Evolutionary conservation across 768 basidiomycete species (phyloP).

Genomic region (Lactarius psammicola): DNA sequence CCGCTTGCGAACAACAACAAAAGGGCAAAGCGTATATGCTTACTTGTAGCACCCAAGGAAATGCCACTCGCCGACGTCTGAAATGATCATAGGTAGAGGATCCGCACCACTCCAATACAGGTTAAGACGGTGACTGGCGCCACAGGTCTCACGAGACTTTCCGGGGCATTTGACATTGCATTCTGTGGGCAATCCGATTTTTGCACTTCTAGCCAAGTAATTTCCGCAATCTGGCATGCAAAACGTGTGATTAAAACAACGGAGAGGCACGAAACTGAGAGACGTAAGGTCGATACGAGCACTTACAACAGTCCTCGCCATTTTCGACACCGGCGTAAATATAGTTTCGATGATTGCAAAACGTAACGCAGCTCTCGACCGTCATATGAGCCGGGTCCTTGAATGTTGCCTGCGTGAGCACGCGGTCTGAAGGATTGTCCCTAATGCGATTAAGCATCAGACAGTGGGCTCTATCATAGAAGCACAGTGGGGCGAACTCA

Average conservation of each 20-base stretch:
- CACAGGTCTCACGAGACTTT: conserved; percentile 57
- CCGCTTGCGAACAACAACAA: conserved; percentile 4
- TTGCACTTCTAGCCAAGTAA: conserved; percentile 44
- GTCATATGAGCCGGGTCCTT: conserved; percentile 57
- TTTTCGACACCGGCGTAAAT: conserved; percentile 72
- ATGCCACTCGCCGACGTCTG: conserved; percentile 59
- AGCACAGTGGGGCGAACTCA: conserved; percentile 33
- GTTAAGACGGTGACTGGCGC: conserved; percentile 56
- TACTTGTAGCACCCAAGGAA: conserved; percentile 71
- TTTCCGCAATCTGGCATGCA: conserved; percentile 59
- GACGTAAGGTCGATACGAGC: neutral
- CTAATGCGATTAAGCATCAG: conserved; percentile 42
- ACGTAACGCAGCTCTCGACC: conserved; percentile 47
- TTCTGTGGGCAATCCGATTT: conserved; percentile 48
- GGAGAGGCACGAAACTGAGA: neutral
- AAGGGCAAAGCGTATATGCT: conserved; percentile 34
- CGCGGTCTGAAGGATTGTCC: conserved; percentile 56
- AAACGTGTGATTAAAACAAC: conserved; percentile 5
- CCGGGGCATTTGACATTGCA: conserved; percentile 65
- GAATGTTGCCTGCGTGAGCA: conserved; percentile 50
- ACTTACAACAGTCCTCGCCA: conserved; percentile 60
- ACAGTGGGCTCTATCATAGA: conserved; percentile 25
- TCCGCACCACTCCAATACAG: conserved; percentile 58
- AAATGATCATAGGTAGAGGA: conserved; percentile 49
- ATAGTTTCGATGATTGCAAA: conserved; percentile 46